These are phyloP conservation scores for Arabidopsis thaliana DNA, from an alignment of 345 rosid genomes.

Conservation along the genomic window TAIR10.1 NC_003070.9:18841501-18842000, in stretches of 20 bases:
- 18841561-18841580: conserved; percentile 80
- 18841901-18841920: not conserved
- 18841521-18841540: conserved; percentile 69
- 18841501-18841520: conserved; percentile 88
- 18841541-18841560: conserved; percentile 91
- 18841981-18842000: conserved; percentile 75
- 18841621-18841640: conserved; percentile 72
- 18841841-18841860: not conserved
- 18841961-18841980: conserved; percentile 56
- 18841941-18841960: conserved; percentile 53
- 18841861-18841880: not conserved
- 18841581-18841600: conserved; percentile 91
- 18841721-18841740: conserved; percentile 1
- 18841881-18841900: not conserved
- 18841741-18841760: not conserved
- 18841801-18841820: conserved; percentile 1
- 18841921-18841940: conserved; percentile 32
- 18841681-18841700: not conserved
- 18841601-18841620: conserved; percentile 89
- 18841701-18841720: not conserved
- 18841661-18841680: too few relatives aligned
- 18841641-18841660: conserved; percentile 58
- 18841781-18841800: not conserved
- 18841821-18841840: not conserved
- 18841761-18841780: not conserved